Percentiles rank a stretch among this genome's conserved stretches.
Evolutionary conservation across 176 grass and related monocot genomes (phyloP).

Genomic region (Oryza punctata): DNA sequence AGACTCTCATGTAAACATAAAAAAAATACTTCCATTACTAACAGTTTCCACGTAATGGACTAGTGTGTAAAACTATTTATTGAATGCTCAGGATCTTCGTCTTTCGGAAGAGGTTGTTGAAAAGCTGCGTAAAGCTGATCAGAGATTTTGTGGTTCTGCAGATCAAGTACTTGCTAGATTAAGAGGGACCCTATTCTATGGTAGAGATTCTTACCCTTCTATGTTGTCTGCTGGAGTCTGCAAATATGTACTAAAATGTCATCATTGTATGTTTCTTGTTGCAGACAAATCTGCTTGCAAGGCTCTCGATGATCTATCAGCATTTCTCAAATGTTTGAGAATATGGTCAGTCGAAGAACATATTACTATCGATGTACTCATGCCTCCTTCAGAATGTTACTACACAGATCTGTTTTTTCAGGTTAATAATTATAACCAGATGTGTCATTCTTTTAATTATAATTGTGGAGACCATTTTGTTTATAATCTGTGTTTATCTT

Average conservation of each 20-base stretch:
- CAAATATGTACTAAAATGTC: conserved; percentile 3
- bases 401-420: conserved; percentile 84
- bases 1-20: background rate
- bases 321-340: conserved; percentile 77
- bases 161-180: conserved; percentile 92
- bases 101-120: conserved; percentile 94
- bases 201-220: conserved; percentile 54
- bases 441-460: background rate
- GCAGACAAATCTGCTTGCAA: conserved; percentile 84
- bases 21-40: background rate
- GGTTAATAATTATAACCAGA: conserved; percentile 44
- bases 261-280: conserved; percentile 29
- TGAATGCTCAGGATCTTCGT: conserved; percentile 64
- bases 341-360: conserved; percentile 67
- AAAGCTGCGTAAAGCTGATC: conserved; percentile 88
- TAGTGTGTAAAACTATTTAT: conserved; percentile 46
- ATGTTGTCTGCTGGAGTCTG: conserved; percentile 17
- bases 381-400: conserved; percentile 94
- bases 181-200: conserved; percentile 81
- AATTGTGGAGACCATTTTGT: conserved; percentile 5
- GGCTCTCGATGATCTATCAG: conserved; percentile 86
- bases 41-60: conserved; percentile 10
- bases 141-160: conserved; percentile 83
- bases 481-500: background rate
- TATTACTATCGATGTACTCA: conserved; percentile 88